Percentiles rank a stretch among this genome's conserved stretches.
phyloP scores from a whole-genome alignment of 768 basidiomycete species.

The Agrocybe chaxingu region DNA sequence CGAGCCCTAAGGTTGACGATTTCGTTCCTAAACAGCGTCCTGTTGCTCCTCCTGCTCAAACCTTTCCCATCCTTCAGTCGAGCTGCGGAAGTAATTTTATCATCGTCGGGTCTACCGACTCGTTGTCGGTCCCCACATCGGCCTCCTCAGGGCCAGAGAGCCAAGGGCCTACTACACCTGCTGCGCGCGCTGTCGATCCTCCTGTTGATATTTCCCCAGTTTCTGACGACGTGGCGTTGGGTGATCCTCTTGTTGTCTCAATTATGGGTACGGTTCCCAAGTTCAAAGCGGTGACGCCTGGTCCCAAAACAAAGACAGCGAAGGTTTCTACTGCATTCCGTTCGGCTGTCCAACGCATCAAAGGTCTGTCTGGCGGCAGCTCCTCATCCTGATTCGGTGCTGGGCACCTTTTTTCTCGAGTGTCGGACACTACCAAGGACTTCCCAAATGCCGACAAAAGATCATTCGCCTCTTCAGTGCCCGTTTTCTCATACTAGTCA shows the following conservation, averaged over 20 bases:
- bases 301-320: constrained; percentile 22
- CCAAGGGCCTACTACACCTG: constrained; percentile 48
- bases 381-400: constrained; percentile 18
- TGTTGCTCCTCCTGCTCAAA: neutral
- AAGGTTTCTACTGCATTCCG: constrained; percentile 32
- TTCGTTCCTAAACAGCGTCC: constrained; percentile 9
- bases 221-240: constrained; percentile 33
- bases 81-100: constrained; percentile 16
- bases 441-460: neutral
- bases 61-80: constrained; percentile 4
- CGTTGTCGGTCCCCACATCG: constrained; percentile 18
- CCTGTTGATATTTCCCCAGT: constrained; percentile 42
- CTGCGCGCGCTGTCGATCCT: constrained; percentile 36
- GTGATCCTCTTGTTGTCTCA: constrained; percentile 18
- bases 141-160: constrained; percentile 33
- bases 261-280: constrained; percentile 6
- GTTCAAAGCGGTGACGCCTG: constrained; percentile 7
- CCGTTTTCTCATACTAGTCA: no score
- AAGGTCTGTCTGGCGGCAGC: constrained; percentile 26
- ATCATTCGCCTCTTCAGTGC: neutral
- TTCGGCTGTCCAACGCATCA: constrained; percentile 34
- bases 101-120: constrained; percentile 12
- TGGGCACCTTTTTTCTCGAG: constrained; percentile 5
- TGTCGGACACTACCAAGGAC: neutral
- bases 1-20: constrained; percentile 28